These are phyloP conservation scores for Globisporangium nagaii DNA, from an alignment of 352 stramenopile genomes.

Conservation along the genomic window DNA sequence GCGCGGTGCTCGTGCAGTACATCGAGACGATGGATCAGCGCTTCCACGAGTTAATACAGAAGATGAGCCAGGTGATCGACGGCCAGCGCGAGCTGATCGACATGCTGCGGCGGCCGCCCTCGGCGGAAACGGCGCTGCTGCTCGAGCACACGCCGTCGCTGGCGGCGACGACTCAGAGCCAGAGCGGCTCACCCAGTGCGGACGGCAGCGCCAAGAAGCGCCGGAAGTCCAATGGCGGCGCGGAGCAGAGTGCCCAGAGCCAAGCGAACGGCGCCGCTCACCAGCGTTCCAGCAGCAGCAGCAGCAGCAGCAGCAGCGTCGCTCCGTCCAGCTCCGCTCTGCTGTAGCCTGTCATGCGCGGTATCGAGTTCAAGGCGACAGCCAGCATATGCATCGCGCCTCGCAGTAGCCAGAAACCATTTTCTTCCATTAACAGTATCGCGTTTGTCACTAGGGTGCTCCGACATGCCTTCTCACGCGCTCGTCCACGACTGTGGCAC, in stretches of 20 bases:
- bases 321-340: background rate
- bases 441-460: no score
- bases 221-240: conserved; percentile 14
- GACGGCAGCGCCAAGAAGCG: conserved; percentile 25
- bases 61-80: conserved; percentile 74
- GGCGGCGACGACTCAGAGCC: conserved; percentile 23
- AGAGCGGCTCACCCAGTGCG: background rate
- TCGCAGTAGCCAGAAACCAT: no score
- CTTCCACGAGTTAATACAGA: conserved; percentile 67
- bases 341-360: background rate
- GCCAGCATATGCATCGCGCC: no score
- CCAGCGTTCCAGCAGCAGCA: background rate
- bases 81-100: conserved; percentile 66
- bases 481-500: no score
- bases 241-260: conserved; percentile 2
- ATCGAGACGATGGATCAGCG: conserved; percentile 61
- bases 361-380: background rate
- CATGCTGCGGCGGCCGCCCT: conserved; percentile 38
- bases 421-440: no score
- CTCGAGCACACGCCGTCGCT: conserved; percentile 23
- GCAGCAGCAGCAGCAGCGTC: background rate
- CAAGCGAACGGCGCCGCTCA: conserved; percentile 4
- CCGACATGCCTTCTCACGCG: no score
- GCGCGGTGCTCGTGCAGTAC: conserved; percentile 41
- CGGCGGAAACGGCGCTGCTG: conserved; percentile 7